These are phyloP conservation scores for Halophytophthora batemanensis DNA, from an alignment of 352 stramenopile species.

Conservation along the genomic window DNA sequence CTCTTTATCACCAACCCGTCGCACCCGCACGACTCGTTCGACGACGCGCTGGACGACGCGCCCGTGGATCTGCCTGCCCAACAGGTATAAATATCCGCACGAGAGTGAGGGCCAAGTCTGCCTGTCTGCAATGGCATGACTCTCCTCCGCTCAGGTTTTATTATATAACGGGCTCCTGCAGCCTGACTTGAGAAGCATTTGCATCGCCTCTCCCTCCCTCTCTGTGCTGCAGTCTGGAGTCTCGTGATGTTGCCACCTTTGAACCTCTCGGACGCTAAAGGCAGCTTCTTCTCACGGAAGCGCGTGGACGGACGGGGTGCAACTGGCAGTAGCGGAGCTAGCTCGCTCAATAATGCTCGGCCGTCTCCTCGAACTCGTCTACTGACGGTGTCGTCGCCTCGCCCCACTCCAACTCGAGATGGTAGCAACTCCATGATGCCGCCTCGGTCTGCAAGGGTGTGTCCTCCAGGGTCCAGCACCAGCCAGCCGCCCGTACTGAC, in stretches of 20 bases:
- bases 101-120: not conserved
- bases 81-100: constrained; percentile 25
- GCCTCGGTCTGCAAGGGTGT: no score
- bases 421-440: not conserved
- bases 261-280: constrained; percentile 33
- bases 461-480: not conserved
- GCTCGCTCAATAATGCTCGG: constrained; percentile 19
- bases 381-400: constrained; percentile 9
- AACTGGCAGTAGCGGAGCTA: constrained; percentile 10
- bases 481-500: constrained; percentile 11
- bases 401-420: constrained; percentile 4
- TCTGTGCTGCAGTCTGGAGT: not conserved
- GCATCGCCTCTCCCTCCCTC: not conserved
- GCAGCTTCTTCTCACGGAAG: constrained; percentile 34
- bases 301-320: constrained; percentile 17
- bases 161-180: no score
- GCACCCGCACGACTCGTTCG: constrained; percentile 28
- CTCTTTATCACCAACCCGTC: constrained; percentile 61
- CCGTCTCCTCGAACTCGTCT: constrained; percentile 15
- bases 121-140: no score
- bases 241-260: constrained; percentile 39
- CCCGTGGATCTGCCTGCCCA: constrained; percentile 17
- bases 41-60: constrained; percentile 27
- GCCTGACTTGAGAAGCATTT: not conserved
- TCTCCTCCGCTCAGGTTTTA: no score